phyloP scores from a whole-genome alignment of 2,329 filamentous ascomycete species.

The Claviceps arundinis region DNA sequence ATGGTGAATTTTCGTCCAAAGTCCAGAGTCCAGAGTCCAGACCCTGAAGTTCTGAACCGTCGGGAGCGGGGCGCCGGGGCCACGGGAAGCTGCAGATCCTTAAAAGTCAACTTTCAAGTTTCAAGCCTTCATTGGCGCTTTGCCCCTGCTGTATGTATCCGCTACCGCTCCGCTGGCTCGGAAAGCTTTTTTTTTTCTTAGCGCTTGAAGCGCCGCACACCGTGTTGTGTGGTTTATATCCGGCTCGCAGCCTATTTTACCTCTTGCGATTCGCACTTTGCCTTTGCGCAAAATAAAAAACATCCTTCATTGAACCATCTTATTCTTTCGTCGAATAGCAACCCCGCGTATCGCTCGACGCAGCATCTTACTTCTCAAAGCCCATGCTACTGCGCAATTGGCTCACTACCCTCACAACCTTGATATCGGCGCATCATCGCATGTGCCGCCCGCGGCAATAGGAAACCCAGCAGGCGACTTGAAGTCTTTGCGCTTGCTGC shows the following conservation, averaged over 20 bases:
- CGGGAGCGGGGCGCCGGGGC: background rate
- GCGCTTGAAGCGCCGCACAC: background rate
- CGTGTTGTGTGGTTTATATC: background rate
- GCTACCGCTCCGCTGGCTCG: background rate
- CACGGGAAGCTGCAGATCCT: background rate
- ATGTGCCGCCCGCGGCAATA: conserved; percentile 33
- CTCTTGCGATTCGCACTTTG: too few species aligned
- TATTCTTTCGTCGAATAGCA: background rate
- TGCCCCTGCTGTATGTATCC: too few species aligned
- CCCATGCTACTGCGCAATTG: background rate
- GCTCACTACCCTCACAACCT: background rate
- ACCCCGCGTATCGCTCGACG: background rate
- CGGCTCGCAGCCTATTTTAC: too few species aligned
- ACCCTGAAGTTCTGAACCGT: too few species aligned
- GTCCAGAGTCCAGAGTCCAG: background rate
- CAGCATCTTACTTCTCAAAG: background rate
- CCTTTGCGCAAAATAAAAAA: background rate
- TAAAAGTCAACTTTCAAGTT: background rate
- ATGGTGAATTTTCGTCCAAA: background rate
- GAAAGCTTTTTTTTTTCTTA: background rate
- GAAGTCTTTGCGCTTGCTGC: conserved; percentile 54
- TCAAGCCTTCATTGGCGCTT: too few species aligned
- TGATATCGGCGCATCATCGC: conserved; percentile 9
- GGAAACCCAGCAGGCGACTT: conserved; percentile 44
- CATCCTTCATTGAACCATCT: background rate